phyloP scores from a whole-genome alignment of 495 filamentous ascomycete genomes.

The Annulohypoxylon bovei region DNA sequence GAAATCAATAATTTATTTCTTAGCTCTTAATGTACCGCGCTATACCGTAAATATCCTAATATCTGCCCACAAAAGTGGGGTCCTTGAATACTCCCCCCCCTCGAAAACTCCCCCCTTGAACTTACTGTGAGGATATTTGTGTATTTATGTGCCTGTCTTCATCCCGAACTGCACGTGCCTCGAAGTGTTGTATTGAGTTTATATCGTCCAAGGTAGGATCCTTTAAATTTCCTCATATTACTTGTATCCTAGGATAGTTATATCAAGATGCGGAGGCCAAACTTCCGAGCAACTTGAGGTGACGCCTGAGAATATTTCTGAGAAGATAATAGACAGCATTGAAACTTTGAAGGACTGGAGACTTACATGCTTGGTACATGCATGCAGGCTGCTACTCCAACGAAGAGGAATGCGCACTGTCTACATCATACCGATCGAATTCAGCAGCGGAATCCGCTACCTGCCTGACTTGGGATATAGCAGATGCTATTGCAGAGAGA shows the following conservation, averaged over 20 bases:
- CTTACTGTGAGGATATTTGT: not conserved
- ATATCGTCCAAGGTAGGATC: not conserved
- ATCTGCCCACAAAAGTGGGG: no score
- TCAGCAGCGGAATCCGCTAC: slow-evolving; percentile 1
- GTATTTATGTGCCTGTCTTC: not conserved
- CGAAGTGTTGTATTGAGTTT: not conserved
- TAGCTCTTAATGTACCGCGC: no score
- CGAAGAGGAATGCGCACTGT: slow-evolving; percentile 20
- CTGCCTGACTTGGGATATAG: slow-evolving; percentile 18
- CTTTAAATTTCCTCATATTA: not conserved
- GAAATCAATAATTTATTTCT: no score
- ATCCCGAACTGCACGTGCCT: not conserved
- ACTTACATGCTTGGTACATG: slow-evolving; percentile 10
- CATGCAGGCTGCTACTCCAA: not conserved
- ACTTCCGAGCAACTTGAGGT: not conserved
- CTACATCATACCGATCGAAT: slow-evolving; percentile 1
- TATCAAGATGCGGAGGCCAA: not conserved
- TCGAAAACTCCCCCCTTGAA: no score
- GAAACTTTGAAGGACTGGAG: slow-evolving; percentile 1
- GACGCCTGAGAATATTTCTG: not conserved
- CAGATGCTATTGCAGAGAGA: slow-evolving; percentile 5
- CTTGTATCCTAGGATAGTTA: not conserved
- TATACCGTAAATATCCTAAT: no score
- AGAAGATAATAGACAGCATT: not conserved
- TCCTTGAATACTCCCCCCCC: no score